Percentiles rank a stretch among this genome's conserved stretches.
phyloP scores from a whole-genome alignment of 2,329 filamentous ascomycete species.

The Xylaria sp. region DNA sequence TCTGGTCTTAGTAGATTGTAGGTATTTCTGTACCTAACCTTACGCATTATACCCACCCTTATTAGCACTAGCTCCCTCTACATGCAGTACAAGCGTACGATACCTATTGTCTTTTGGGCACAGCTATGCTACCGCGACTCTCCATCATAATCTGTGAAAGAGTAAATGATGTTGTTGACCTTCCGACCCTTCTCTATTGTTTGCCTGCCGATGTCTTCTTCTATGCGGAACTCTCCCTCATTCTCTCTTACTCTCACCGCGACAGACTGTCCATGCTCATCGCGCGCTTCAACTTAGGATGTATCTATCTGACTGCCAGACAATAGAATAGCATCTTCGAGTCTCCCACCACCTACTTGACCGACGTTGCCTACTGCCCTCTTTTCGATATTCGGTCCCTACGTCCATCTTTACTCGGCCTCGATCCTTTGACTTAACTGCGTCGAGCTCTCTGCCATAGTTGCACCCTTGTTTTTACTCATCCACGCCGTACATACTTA shows the following conservation, averaged over 20 bases:
- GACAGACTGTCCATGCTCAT: not conserved
- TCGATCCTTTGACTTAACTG: not conserved
- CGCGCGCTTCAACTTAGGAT: not conserved
- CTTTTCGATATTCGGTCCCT: not conserved
- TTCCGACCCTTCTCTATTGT: constrained; percentile 1
- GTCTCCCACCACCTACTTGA: constrained; percentile 6
- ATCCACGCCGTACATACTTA: not conserved
- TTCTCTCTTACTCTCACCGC: not conserved
- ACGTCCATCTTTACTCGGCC: not conserved
- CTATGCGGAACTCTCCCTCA: not conserved
- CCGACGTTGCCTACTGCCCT: not conserved
- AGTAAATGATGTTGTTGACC: constrained; percentile 9
- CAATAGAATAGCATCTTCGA: constrained; percentile 13
- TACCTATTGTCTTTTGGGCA: not conserved
- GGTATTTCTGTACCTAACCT: not conserved
- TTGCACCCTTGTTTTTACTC: not conserved
- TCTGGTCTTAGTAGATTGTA: not conserved
- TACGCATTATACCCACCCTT: not conserved
- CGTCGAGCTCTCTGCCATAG: not conserved
- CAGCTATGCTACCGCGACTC: constrained; percentile 5
- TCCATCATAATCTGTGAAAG: constrained; percentile 15
- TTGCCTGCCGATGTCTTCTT: not conserved
- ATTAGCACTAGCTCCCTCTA: not conserved
- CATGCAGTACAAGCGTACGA: not conserved
- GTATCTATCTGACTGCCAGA: not conserved